phyloP scores from a whole-genome alignment of 2,329 filamentous ascomycete species.

The Emergomyces pasteurianus region DNA sequence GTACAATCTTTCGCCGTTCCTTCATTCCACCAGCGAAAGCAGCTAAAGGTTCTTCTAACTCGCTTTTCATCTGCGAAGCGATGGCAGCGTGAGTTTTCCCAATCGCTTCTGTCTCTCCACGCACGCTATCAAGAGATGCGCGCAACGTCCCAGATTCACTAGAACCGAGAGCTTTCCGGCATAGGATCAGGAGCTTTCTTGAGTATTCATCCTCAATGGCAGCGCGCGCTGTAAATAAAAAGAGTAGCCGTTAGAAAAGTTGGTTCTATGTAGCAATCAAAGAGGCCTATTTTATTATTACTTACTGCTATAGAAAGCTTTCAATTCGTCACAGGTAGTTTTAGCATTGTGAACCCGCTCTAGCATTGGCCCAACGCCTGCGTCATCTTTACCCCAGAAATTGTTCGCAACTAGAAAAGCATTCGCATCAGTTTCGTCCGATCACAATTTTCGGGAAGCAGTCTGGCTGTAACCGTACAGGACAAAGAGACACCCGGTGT shows the following conservation, averaged over 20 bases:
- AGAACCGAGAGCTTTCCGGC: slow-evolving; percentile 79
- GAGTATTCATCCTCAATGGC: slow-evolving; percentile 96
- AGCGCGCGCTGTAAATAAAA: slow-evolving; percentile 53
- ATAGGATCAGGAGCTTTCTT: slow-evolving; percentile 73
- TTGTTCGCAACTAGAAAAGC: slow-evolving; percentile 78
- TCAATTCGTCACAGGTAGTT: slow-evolving; percentile 85
- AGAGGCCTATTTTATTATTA: neutral
- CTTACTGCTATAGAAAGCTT: slow-evolving; percentile 74
- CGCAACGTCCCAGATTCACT: slow-evolving; percentile 75
- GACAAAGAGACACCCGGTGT: slow-evolving; percentile 55
- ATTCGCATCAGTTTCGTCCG: neutral
- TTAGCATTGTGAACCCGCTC: slow-evolving; percentile 94
- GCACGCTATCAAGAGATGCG: slow-evolving; percentile 72
- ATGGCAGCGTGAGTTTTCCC: slow-evolving; percentile 86
- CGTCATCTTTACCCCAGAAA: slow-evolving; percentile 99
- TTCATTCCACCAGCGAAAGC: slow-evolving; percentile 94
- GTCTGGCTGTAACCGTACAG: slow-evolving; percentile 36
- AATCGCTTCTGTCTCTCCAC: slow-evolving; percentile 84
- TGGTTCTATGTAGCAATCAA: neutral
- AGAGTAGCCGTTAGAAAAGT: neutral
- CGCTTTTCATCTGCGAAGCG: slow-evolving; percentile 86
- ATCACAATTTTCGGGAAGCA: neutral
- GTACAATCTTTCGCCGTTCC: slow-evolving; percentile 90
- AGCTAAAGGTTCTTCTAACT: slow-evolving; percentile 83
- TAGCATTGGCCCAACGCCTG: slow-evolving; percentile 79